Base-by-base conservation (phyloP, 495 filamentous ascomycete genomes). In the Amorphotheca resinae region DNA sequence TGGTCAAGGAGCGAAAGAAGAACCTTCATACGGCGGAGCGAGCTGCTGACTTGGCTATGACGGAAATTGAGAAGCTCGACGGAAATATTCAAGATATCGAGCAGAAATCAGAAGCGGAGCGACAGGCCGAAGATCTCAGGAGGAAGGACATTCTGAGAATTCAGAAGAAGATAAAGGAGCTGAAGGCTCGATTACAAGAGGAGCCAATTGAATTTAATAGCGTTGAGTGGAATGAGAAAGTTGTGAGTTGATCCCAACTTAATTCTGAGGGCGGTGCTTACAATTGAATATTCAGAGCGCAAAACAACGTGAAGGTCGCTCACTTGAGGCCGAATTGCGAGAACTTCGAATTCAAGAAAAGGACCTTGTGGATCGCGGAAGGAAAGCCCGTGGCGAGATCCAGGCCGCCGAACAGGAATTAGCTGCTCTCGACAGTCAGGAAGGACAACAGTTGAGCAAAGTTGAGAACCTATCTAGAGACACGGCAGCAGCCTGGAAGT, bases 361-460 rank as follows among this genome's bases (percentile, higher is more conserved):
- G 20, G 38, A 48, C 23, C 22, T 48, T 21, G 50, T 32, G n/a
- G 21, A 38, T 0, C 44, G 56, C 22, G 43, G 36, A 14, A 48
- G 1, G 22, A 33, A 28, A 11, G 16, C 21, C 21, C 39, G 30
- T 2, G 33, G 7, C 7, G 46, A 55, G 17, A 59, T 70, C 8
- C 31, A 65, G 2, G 45, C 57, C 3, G 58, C 69, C 8, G 45
- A 74, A 44, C 46, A 52, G 11, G 70, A 80, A 30, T 50, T 87
- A n/a, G 52, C 59, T 22, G 64, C 59, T 21, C 64, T 95, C 21
- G 69, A 87, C 32, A 89, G 89, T 1, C 76, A 82, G 43, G 68
- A 76, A 17, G 91, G 91, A 9, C 82, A 83, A 51, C 79, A 84
- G 44, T 69, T 79, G 45, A 71, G 52, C 32, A 76, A 79, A 50